These are phyloP conservation scores for Dissophora globulifera DNA, from an alignment of 192 early-diverging fungal genomes.

Conservation along the genomic window DNA sequence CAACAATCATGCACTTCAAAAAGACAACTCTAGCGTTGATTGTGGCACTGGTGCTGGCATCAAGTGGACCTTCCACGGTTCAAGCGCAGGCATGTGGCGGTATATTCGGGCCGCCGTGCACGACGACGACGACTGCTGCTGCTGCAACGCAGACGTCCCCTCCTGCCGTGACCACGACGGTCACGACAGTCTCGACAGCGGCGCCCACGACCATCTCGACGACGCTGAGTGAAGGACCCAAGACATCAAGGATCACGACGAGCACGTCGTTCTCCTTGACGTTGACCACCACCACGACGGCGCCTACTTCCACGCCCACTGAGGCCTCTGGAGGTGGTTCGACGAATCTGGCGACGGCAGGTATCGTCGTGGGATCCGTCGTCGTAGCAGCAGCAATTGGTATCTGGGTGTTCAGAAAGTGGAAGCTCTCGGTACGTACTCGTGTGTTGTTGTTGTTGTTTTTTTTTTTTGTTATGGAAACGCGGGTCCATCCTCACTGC, in stretches of 20 bases:
- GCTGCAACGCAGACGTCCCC: neutral
- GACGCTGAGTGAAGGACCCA: neutral
- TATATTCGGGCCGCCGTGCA: no score
- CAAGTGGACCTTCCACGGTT: neutral
- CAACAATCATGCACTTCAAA: slow-evolving; percentile 12
- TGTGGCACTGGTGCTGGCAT: slow-evolving; percentile 20
- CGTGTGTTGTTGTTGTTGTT: neutral
- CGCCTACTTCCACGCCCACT: neutral
- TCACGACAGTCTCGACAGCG: neutral
- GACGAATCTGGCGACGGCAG: slow-evolving; percentile 18
- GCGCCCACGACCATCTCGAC: neutral
- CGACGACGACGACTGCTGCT: neutral
- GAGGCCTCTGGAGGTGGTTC: neutral
- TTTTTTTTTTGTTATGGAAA: no score
- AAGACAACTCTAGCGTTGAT: neutral
- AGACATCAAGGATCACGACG: neutral
- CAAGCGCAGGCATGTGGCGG: neutral
- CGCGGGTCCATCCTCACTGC: no score
- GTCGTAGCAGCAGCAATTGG: slow-evolving; percentile 59
- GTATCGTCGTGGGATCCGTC: slow-evolving; percentile 23
- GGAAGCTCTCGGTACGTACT: slow-evolving; percentile 57
- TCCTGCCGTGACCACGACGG: neutral
- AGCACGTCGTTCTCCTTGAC: neutral
- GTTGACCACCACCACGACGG: slow-evolving; percentile 3
- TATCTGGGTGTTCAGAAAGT: slow-evolving; percentile 65